Base-by-base conservation (phyloP, 345 rosid genomes). In the Eucalyptus polyanthemos region DNA sequence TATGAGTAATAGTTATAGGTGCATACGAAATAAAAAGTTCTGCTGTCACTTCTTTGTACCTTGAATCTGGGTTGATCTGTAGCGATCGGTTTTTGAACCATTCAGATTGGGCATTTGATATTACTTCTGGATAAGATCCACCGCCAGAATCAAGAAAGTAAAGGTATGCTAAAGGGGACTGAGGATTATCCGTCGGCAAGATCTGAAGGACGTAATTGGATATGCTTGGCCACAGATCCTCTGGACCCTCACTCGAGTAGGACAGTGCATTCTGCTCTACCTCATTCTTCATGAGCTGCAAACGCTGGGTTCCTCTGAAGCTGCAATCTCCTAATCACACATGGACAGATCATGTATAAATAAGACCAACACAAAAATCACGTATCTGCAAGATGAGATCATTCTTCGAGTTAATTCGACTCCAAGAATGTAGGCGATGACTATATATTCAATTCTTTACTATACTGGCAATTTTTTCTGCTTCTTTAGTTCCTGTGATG, bases 71-170 rank as follows among this genome's bases (percentile, higher is more conserved):
- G 92, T 97, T 97, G 42, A 95, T 91, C 92, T 93, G 91, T 86
- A 76, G 90, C 10, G 98, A 95, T 90, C 42, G 91, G 37, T 40
- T 88, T 88, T 86, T 89, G 92, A 97, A 97, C 99, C 99, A 96
- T 50, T 95, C 94, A 62, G 94, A 95, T 91, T 96, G 98, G 87
- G 97, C 93, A 86, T 87, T 92, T 88, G 99, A 96, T 89, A 96
- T 91, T 88, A 96, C 96, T 89, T 96, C 93, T 6, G 99, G 97
- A 76, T 96, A 97, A 15, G 99, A 96, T 31, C 98, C 98, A 81
- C 99, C 99, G 1, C 99, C 99, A 40, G 99, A 97, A 93, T 97
- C 99, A 25, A 97, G 95, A 91, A 97, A 95, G 92, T 97, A 97
- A 85, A 97, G 91, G 90, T 93, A 93, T 58, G 91, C 93, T 51